Evolutionary conservation across 139 green algal species (phyloP), one percentile per base, ranked within the genome.

Genomic region (Mesostigma viride): DNA sequence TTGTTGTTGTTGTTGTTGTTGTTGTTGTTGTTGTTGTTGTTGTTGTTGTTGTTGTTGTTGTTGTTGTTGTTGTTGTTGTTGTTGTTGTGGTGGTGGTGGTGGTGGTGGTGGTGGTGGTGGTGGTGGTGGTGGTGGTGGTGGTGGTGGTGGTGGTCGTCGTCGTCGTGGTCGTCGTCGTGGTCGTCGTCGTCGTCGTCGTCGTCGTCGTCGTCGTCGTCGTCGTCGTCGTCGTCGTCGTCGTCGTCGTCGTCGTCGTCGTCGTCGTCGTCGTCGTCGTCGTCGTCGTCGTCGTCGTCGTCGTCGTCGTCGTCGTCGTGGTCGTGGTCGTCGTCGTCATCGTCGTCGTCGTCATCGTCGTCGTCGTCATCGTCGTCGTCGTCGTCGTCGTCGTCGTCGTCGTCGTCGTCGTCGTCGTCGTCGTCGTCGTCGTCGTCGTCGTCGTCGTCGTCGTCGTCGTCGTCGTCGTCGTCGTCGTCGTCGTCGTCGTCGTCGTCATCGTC

Each of bases 331-430:
- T 48, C 40, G 8, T 48, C 40, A 8, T 48, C 11, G 8, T 48
- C 40, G 8, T 14, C 11, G 8, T 48, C 40, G 8, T 48, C 40
- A 8, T 48, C 40, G 8, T 48, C 40, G 8, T 48, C 40, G 8
- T 11, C 28, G 34, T 11, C 67, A 96, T 48, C 40, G 40, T 48
- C 40, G 40, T 48, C 40, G 40, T 48, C 40, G 40, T 48, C 40
- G 40, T 48, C 40, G 40, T 48, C 40, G 40, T 48, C 11, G 40
- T 14, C 40, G 40, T 48, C 40, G 40, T 48, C 40, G 40, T 48
- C 40, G 40, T 48, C 11, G 40, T 48, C 40, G 40, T 48, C 40
- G 40, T 48, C 40, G 40, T 48, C 40, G 40, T 48, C 40, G 40
- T 48, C 40, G 40, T 48, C 40, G 40, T 48, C 40, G 40, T 48